Base-by-base conservation (phyloP, 2,329 filamentous ascomycete genomes). In the Samsoniella hepiali region DNA sequence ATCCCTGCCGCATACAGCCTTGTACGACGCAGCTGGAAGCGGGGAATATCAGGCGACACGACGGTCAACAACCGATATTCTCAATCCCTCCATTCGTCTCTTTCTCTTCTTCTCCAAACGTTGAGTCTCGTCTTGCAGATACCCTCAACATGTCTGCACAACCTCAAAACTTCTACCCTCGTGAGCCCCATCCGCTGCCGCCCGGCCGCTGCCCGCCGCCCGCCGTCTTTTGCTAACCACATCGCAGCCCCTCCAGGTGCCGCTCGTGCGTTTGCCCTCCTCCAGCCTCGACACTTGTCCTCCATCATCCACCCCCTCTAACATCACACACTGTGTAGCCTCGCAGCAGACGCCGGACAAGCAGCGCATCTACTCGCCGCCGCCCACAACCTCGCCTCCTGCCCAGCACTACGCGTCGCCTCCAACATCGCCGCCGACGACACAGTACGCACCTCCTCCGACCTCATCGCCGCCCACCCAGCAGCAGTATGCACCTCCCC, bases 401-500 rank as follows among this genome's bases (percentile, higher is more conserved):
- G 6, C 49, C 10, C 38, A 45, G 32, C 58, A 54, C 1, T 61
- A 61, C 40, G 34, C 32, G 13, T 38, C 58, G 15, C 58, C 57
- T 15, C 44, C 57, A 15, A 40, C 57, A 17, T 59, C 57, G 22
- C 45, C 57, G 27, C 57, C 57, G 10, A 42, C 56, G 4, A 58
- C 36, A 8, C 58, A 61, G 22, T 61, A 61, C 38, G 36, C 58
- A 42, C 58, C 60, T 3, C 60, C 69, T 61, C 70, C 68, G 67
- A 63, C 70, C 67, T 51, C 67, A 64, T 60, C 68, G 62, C 42
- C 69, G 65, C 45, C 68, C 69, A 54, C 67, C 3, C 56, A 65
- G 64, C 77, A 77, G 57, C 77, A 75, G 65, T 82, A 81, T 68
- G 79, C 79, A 53, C 75, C 76, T 55, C 80, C 80, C 22, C 79